These are phyloP conservation scores for Carex scoparia DNA, from an alignment of 176 grass and related monocot genomes.

Conservation along the genomic window DNA sequence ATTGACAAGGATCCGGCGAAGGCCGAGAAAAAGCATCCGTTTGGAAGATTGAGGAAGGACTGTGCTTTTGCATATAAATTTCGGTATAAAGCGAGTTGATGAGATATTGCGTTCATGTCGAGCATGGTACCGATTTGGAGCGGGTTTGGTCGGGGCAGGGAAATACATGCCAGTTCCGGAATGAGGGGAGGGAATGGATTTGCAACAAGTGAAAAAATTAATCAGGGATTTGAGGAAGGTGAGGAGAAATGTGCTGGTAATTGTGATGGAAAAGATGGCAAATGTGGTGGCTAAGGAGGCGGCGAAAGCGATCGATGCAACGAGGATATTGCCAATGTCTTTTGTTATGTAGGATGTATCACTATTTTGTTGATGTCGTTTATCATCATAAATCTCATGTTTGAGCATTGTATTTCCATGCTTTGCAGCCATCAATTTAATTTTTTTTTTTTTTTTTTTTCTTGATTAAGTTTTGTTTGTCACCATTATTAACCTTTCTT, in stretches of 20 bases:
- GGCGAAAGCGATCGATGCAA: background rate
- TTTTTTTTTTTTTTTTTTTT: background rate
- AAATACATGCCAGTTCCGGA: background rate
- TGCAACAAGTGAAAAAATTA: background rate
- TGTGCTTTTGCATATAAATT: background rate
- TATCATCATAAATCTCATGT: background rate
- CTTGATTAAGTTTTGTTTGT: background rate
- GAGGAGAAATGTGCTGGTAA: background rate
- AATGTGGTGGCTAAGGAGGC: background rate
- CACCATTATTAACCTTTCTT: background rate
- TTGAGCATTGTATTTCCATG: background rate
- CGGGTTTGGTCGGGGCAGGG: background rate
- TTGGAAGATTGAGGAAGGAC: background rate
- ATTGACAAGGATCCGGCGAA: background rate
- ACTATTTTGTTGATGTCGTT: slow-evolving; percentile 8
- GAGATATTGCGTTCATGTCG: background rate
- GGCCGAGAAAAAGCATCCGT: background rate
- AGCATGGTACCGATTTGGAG: background rate
- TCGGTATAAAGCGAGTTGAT: background rate
- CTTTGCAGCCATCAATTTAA: background rate
- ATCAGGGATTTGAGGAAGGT: background rate
- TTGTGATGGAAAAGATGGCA: background rate
- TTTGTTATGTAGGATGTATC: background rate
- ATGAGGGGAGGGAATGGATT: background rate
- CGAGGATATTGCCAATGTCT: background rate